Evolutionary conservation across 78 protist genomes (phyloP), one percentile per base, ranked within the genome.

Genomic region (Cavenderia fasciculata): DNA sequence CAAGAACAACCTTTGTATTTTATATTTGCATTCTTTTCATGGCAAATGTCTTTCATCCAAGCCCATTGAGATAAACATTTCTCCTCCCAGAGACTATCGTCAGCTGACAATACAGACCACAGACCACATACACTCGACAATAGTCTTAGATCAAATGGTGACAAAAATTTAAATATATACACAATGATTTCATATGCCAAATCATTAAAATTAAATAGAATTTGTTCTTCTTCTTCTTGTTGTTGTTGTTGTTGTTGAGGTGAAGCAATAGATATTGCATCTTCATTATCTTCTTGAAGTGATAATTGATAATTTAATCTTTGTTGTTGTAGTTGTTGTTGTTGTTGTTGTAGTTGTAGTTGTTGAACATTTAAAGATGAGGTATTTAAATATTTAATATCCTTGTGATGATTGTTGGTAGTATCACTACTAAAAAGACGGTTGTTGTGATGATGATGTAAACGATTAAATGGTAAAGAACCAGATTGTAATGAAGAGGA

Each of bases 11-110:
- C n/a, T n/a, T n/a, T n/a, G n/a, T n/a, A n/a, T n/a, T n/a, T n/a
- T 56, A 3, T 18, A 34, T 74, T 38, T 3, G 61, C 52, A 21
- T 3, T 2, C 34, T 56, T 82, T 36, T 82, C 89, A 12, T 82
- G n/a, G 10, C 3, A 27, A 23, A 82, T 41, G 57, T 57, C 29
- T 36, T 18, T 51, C 47, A 59, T 66, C 89, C 89, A 82, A 23
- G 63, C 25, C 89, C 89, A 82, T 63, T 82, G 89, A 23, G 70
- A 40, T 16, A 66, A 23, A 43, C 89, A 82, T 57, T 82, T 82
- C n/a, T 82, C 89, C 29, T 68, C 59, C 89, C 89, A 82, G 23
- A 82, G 4, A 29, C 59, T 14, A 44, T 61, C 54, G 23, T 27
- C 40, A 41, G 76, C 49, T 5, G 74, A 65, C 23, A 82, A n/a